Percentiles rank a stretch among this genome's conserved stretches.
These are phyloP conservation scores for Saccharomycopsis microspora DNA, from an alignment of 805 yeast species.

Conservation along the genomic window DNA sequence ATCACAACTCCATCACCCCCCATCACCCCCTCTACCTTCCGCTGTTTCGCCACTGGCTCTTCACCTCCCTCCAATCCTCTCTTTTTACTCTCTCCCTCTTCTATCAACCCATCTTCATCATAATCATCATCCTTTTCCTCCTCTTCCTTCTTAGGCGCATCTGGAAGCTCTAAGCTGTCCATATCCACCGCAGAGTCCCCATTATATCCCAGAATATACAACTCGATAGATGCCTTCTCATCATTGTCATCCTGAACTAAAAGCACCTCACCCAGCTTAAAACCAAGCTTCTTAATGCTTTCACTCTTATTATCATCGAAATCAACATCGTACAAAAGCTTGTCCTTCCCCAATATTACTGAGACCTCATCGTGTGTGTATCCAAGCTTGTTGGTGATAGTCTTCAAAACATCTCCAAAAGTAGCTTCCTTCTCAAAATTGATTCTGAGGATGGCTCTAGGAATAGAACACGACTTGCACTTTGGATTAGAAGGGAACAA, in stretches of 20 bases:
- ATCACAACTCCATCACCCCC: constrained; percentile 1
- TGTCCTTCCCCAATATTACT: constrained; percentile 44
- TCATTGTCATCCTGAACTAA: constrained; percentile 78
- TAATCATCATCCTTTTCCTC: neutral
- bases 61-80: neutral
- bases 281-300: constrained; percentile 39
- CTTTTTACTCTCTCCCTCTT: neutral
- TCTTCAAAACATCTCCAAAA: constrained; percentile 40
- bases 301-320: constrained; percentile 65
- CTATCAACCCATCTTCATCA: neutral
- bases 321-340: constrained; percentile 72
- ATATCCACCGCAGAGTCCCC: neutral
- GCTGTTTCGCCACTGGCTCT: constrained; percentile 3
- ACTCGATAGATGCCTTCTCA: constrained; percentile 46
- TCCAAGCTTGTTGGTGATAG: constrained; percentile 35
- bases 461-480: constrained; percentile 60
- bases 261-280: constrained; percentile 49
- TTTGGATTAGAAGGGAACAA: constrained; percentile 50
- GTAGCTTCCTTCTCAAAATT: constrained; percentile 23
- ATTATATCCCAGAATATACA: constrained; percentile 30
- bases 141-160: neutral
- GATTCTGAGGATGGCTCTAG: constrained; percentile 38
- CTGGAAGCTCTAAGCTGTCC: constrained; percentile 8
- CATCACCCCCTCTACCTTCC: constrained; percentile 1
- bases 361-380: constrained; percentile 45